These are phyloP conservation scores for Alternaria atra DNA, from an alignment of 2,329 filamentous ascomycete genomes.

Conservation along the genomic window DNA sequence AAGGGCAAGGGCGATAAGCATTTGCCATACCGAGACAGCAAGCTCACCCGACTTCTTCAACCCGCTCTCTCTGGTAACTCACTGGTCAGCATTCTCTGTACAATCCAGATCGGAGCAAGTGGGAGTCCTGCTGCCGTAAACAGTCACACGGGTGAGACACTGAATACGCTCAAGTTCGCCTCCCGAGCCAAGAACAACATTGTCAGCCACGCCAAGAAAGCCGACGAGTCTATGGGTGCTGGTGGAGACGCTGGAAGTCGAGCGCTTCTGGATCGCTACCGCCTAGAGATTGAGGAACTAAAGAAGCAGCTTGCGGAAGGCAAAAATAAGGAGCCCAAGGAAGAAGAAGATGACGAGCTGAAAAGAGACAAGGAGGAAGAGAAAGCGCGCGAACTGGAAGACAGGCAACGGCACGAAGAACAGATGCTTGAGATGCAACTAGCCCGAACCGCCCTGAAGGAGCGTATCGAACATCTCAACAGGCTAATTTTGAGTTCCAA, in stretches of 20 bases:
- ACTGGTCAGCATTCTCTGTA: conserved; percentile 96
- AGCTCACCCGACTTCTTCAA: conserved; percentile 90
- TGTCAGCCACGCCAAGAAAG: conserved; percentile 93
- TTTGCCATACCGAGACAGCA: conserved; percentile 96
- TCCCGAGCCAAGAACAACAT: conserved; percentile 98
- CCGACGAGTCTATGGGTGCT: conserved; percentile 83
- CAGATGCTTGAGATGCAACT: conserved; percentile 99
- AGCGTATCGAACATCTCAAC: conserved; percentile 96
- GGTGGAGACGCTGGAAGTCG: conserved; percentile 84
- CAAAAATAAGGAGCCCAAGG: conserved; percentile 68
- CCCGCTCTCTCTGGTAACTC: conserved; percentile 92
- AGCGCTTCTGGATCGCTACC: conserved; percentile 89
- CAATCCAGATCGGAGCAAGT: conserved; percentile 85
- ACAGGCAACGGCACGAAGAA: conserved; percentile 88
- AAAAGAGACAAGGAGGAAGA: conserved; percentile 76
- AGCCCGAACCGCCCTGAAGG: conserved; percentile 92
- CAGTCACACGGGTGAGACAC: conserved; percentile 83
- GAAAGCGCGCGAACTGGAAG: conserved; percentile 71
- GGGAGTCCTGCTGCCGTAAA: conserved; percentile 75
- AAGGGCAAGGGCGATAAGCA: conserved; percentile 92
- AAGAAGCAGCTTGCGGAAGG: conserved; percentile 80
- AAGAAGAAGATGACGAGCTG: conserved; percentile 59
- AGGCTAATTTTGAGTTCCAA: conserved; percentile 94
- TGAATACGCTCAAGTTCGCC: conserved; percentile 97
- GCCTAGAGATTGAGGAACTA: conserved; percentile 88